Conservation (phyloP, 1,139 yeast genomes). For the Pichia sp. region DNA sequence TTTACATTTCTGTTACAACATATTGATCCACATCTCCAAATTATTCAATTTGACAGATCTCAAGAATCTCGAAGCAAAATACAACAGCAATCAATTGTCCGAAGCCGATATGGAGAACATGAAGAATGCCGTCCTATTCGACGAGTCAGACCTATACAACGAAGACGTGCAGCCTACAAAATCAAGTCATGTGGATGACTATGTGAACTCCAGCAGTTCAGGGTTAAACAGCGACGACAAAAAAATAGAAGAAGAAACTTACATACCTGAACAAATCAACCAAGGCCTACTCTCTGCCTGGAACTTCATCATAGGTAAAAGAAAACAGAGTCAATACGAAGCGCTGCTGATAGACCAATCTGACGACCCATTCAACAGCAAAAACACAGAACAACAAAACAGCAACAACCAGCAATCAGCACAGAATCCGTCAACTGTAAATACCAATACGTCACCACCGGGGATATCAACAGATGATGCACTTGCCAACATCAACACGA, state of each 20-base stretch:
- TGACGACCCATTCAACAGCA: slow-evolving; percentile 18
- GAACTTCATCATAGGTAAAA: slow-evolving; percentile 47
- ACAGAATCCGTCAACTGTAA: neutral
- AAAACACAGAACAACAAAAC: neutral
- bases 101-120: slow-evolving; percentile 39
- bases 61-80: slow-evolving; percentile 30
- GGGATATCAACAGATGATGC: neutral
- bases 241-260: slow-evolving; percentile 3
- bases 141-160: slow-evolving; percentile 16
- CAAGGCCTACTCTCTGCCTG: slow-evolving; percentile 36
- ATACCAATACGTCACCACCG: neutral
- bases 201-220: slow-evolving; percentile 10
- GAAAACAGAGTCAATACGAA: slow-evolving; percentile 52
- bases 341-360: slow-evolving; percentile 32
- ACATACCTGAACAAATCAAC: slow-evolving; percentile 16
- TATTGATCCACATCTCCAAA: slow-evolving; percentile 27
- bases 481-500: neutral
- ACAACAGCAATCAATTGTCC: slow-evolving; percentile 35
- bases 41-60: slow-evolving; percentile 18
- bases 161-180: slow-evolving; percentile 12
- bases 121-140: slow-evolving; percentile 37
- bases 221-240: neutral
- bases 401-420: slow-evolving; percentile 1
- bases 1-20: slow-evolving; percentile 42
- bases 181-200: slow-evolving; percentile 21